Evolutionary conservation across 2,329 filamentous ascomycete species (phyloP).

Genomic region (Thelonectria discophora): DNA sequence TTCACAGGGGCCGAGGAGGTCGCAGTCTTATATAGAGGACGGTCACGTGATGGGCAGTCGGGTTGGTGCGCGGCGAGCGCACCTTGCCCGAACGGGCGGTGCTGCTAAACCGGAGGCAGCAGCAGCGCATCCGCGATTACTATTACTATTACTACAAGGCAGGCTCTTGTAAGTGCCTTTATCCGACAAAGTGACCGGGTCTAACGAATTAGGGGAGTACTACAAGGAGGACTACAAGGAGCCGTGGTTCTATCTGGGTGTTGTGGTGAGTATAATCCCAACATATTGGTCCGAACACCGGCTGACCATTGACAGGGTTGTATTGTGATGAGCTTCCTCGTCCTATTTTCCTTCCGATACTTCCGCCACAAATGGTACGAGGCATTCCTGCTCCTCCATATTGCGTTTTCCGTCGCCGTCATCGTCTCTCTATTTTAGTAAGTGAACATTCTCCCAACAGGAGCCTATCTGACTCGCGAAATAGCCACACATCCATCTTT

Average conservation of each 20-base stretch:
- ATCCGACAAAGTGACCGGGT: no score
- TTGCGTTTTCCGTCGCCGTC: not conserved
- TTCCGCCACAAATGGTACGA: slow-evolving; percentile 1
- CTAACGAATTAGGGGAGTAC: not conserved
- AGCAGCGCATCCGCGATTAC: slow-evolving; percentile 25
- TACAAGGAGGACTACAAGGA: not conserved
- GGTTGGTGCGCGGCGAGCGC: slow-evolving; percentile 1
- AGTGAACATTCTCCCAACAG: not conserved
- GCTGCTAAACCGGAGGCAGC: slow-evolving; percentile 22
- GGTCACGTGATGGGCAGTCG: slow-evolving; percentile 16
- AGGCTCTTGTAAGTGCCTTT: not conserved
- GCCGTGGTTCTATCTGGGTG: slow-evolving; percentile 4
- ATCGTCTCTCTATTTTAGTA: slow-evolving; percentile 1
- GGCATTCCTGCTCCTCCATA: not conserved
- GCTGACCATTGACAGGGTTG: not conserved
- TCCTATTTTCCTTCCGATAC: not conserved
- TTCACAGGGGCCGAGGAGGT: slow-evolving; percentile 3
- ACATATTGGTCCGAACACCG: no score
- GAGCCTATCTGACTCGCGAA: not conserved
- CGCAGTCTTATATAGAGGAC: slow-evolving; percentile 21
- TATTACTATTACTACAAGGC: slow-evolving; percentile 11
- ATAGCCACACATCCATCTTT: slow-evolving; percentile 1
- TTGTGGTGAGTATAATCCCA: not conserved
- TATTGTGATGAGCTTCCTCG: not conserved
- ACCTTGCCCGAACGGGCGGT: slow-evolving; percentile 14